Base-by-base conservation (phyloP, 2,329 filamentous ascomycete species). In the Fusarium sambucinum region DNA sequence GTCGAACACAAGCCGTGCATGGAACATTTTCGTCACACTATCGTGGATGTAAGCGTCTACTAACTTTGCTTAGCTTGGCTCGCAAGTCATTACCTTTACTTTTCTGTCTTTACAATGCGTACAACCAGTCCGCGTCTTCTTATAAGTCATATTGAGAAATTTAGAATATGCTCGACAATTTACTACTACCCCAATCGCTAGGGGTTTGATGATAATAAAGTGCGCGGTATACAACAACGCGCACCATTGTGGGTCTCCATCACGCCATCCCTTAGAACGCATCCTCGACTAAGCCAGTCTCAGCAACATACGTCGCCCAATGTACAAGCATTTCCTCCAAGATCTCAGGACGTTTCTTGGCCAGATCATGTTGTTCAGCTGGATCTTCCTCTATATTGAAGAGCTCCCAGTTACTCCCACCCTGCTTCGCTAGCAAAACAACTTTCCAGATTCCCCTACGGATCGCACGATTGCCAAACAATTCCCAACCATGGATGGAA, bases 401-500 rank as follows among this genome's bases (percentile, higher is more conserved):
- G 10, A 67, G 46, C 42, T 67, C 44, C 63, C 63, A 67, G 6
- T 30, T n/a, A 5, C 37, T 35, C 5, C 19, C 35, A 6, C 46
- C 32, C 29, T 42, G 38, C 29, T 58, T 59, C 3, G 46, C 32
- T 6, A 56, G 12, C 19, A 44, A 54, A 16, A 87, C 82, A 9
- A 85, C 85, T 71, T 89, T 89, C 82, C 82, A 88, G 54, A 84
- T 80, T 6, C 83, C 86, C 45, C 82, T 83, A 21, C 86, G 84
- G 12, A 88, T 80, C 0, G 86, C 87, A 2, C 67, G 53, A 5
- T 83, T 81, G 0, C 85, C 85, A 65, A 84, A 87, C 0, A 84
- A 82, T 59, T 88, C 86, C 86, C 86, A 89, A 13, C 86, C 86
- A 44, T 62, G 64, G n/a, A 86, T 82, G n/a, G n/a, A n/a, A 60